Evolutionary conservation across 805 yeast genomes (phyloP), one percentile per base, ranked within the genome.

Genomic region (Candida sithepensis): DNA sequence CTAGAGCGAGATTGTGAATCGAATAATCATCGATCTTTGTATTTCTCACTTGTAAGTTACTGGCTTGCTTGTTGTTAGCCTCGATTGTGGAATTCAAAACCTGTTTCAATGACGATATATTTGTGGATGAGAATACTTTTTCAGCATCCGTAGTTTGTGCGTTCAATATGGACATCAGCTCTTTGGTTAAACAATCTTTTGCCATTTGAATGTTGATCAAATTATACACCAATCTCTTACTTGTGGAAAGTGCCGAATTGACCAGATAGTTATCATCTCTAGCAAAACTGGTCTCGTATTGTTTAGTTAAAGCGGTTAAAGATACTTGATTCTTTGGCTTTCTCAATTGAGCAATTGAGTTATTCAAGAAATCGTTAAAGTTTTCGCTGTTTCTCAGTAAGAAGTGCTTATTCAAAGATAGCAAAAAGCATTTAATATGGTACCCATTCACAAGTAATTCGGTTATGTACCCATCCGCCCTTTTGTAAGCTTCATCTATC

Each of bases 391-490:
- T 71, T 32, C 75, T 71, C 10, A 85, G 61, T 16, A 89, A 69
- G 58, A 79, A 90, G 49, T 75, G 77, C 32, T 71, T 72, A 57
- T 83, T 83, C 42, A 88, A 65, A 10, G 72, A 67, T 3, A 60
- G 54, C 2, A 89, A 55, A 44, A 86, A 65, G 1, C 60, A 61
- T 0, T 59, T 54, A 16, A 92, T 69, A 28, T 78, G 67, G 56
- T 78, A 87, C 0, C 92, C 89, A 13, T 76, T 69, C 46, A 78
- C 73, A 26, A 87, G 69, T 39, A 91, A 64, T 33, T 75, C 70
- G 49, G 84, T 62, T 18, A 89, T 69, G 20, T 80, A 60, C 26
- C 66, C 67, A 61, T 90, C 91, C 0, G 97, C 90, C 37, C 84
- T 70, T 9, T 69, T 58, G 55, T 85, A 88, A 36, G 87, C 85